Evolutionary conservation across 1,139 yeast genomes (phyloP).

Genomic region (Kodamaea ohmeri): DNA sequence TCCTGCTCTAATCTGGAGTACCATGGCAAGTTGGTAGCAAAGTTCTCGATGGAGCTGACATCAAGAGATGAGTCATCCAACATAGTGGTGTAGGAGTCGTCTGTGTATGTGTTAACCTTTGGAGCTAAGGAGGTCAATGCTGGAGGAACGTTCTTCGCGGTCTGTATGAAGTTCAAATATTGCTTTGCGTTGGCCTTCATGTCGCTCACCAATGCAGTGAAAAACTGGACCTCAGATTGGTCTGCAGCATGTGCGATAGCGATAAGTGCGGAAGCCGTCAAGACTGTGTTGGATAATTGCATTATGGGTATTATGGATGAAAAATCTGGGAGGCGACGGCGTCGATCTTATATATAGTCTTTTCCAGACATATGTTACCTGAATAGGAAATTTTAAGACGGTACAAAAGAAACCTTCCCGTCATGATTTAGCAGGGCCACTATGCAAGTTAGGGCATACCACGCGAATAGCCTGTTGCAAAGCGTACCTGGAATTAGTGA

Average conservation of each 20-base stretch:
- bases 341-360: not conserved
- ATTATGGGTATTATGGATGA: slow-evolving; percentile 12
- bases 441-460: no score
- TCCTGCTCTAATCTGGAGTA: slow-evolving; percentile 31
- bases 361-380: slow-evolving; percentile 1
- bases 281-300: slow-evolving; percentile 18
- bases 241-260: slow-evolving; percentile 25
- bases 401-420: no score
- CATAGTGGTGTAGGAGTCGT: slow-evolving; percentile 41
- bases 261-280: slow-evolving; percentile 13
- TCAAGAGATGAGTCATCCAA: slow-evolving; percentile 24
- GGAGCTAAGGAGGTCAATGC: slow-evolving; percentile 37
- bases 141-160: slow-evolving; percentile 35
- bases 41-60: slow-evolving; percentile 28
- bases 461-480: no score
- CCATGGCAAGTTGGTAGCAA: slow-evolving; percentile 47
- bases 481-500: no score
- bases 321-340: not conserved
- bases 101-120: slow-evolving; percentile 38
- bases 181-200: slow-evolving; percentile 23
- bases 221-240: slow-evolving; percentile 31
- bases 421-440: no score
- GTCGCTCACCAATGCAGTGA: slow-evolving; percentile 42
- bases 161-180: slow-evolving; percentile 32
- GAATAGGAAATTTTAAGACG: not conserved